Evolutionary conservation across 495 filamentous ascomycete species (phyloP), one percentile per base, ranked within the genome.

Genomic region (Neurospora discreta): DNA sequence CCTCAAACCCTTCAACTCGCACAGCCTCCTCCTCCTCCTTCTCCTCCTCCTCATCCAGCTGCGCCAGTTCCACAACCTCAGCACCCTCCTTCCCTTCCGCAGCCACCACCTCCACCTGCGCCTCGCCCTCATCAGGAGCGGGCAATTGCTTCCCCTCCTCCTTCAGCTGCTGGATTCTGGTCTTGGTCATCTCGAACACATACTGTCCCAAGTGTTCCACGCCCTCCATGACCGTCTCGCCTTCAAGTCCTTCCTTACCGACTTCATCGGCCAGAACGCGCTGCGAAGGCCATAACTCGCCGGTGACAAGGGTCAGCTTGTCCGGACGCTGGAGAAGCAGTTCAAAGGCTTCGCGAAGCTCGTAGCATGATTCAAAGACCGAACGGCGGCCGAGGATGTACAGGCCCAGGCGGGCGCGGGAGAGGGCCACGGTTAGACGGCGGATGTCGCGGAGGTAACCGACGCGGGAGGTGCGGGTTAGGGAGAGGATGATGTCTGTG

Each of bases 131-230:
- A 16, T 70, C 71, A 5, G 77, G 69, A 15, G 73, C 81, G 0
- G 74, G 71, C 44, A 85, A 18, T 65, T 65, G 72, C 11, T 81
- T 81, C 65, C 81, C 76, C 73, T 85, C 82, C 40, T 77, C 82
- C 44, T 81, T 78, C 68, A 87, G 70, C 77, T 86, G 82, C 77
- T 83, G 79, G 8, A 97, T 82, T 80, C 92, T 95, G 26, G 94
- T 92, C 75, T 90, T 85, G 15, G 94, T 95, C 93, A 99, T 98
- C 82, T 99, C 93, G 82, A 89, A 97, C 30, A 99, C 95, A 82
- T 97, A 98, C 82, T 97, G 92, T 6, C 95, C 96, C 42, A 99
- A 82, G 85, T 99, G 95, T 82, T 98, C 95, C 9, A 98, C 89
- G 39, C 92, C 88, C 76, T 92, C 92, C 93, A 99, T 98, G 9